phyloP scores from a whole-genome alignment of 257 asterid species.

The Gentiana macrophylla region DNA sequence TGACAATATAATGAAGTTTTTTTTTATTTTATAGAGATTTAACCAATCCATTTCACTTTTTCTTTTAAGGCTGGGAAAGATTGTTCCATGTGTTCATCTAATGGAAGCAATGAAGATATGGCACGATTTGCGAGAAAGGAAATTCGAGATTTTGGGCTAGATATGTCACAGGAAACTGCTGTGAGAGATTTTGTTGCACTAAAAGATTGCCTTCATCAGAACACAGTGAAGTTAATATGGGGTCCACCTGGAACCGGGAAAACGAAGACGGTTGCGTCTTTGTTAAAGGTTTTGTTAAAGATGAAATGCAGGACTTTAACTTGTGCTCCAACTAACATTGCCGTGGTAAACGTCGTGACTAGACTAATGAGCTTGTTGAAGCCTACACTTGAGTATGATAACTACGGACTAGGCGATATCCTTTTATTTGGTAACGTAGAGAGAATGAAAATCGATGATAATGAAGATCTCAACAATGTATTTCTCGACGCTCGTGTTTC shows the following conservation, averaged over 20 bases:
- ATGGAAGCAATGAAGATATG: slow-evolving; percentile 1
- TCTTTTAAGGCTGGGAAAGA: slow-evolving; percentile 17
- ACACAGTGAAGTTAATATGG: slow-evolving; percentile 49
- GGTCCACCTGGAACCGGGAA: slow-evolving; percentile 93
- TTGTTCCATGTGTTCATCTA: slow-evolving; percentile 28
- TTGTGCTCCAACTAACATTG: slow-evolving; percentile 73
- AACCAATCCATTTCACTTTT: too few species aligned
- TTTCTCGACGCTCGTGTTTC: slow-evolving; percentile 52
- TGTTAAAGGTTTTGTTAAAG: slow-evolving; percentile 25
- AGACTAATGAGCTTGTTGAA: slow-evolving; percentile 35
- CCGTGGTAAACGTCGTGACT: slow-evolving; percentile 31
- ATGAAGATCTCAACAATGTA: slow-evolving; percentile 39
- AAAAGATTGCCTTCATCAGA: slow-evolving; percentile 35
- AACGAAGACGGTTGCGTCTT: slow-evolving; percentile 45
- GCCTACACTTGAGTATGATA: slow-evolving; percentile 15
- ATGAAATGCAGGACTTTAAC: slow-evolving; percentile 43
- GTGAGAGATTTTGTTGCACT: slow-evolving; percentile 34
- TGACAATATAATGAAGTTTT: neutral
- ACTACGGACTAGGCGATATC: slow-evolving; percentile 65
- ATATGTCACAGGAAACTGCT: slow-evolving; percentile 43
- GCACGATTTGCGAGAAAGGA: slow-evolving; percentile 8
- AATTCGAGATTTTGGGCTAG: slow-evolving; percentile 23
- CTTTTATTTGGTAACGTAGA: slow-evolving; percentile 51
- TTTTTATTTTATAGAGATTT: neutral
- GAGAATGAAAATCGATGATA: slow-evolving; percentile 48